Conservation (phyloP, 2,329 filamentous ascomycete genomes). For the Nemania diffusa region DNA sequence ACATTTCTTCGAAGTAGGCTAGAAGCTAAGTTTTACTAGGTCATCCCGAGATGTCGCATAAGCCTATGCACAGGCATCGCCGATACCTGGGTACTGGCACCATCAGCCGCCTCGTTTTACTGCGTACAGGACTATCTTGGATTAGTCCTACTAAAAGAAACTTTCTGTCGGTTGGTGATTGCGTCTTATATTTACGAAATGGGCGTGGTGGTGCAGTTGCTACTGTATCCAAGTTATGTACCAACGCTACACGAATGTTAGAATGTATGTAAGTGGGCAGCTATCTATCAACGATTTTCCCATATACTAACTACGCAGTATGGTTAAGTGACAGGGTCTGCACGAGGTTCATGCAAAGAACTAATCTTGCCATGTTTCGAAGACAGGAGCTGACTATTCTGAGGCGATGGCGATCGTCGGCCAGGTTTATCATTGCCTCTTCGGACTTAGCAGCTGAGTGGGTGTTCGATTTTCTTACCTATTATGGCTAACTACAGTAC, state of each 20-base stretch:
- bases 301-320: no score
- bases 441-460: constrained; percentile 27
- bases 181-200: constrained; percentile 3
- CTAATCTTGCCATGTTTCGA: constrained; percentile 25
- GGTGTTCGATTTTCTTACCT: constrained; percentile 2
- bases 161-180: neutral
- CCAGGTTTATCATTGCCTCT: constrained; percentile 23
- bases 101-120: neutral
- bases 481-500: constrained; percentile 15
- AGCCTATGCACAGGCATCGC: neutral
- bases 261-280: no score
- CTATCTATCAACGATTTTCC: neutral
- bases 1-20: neutral
- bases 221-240: neutral
- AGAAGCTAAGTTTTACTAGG: neutral
- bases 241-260: neutral
- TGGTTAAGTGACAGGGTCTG: constrained; percentile 21
- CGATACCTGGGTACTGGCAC: neutral
- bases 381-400: constrained; percentile 30
- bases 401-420: constrained; percentile 21
- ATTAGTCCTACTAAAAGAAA: neutral
- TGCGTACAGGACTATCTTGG: neutral
- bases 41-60: constrained; percentile 15
- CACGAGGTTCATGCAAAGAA: constrained; percentile 33
- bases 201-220: neutral